Base-by-base conservation (phyloP, 1,284 basidiomycete genomes). In the Ustilago trichophora region DNA sequence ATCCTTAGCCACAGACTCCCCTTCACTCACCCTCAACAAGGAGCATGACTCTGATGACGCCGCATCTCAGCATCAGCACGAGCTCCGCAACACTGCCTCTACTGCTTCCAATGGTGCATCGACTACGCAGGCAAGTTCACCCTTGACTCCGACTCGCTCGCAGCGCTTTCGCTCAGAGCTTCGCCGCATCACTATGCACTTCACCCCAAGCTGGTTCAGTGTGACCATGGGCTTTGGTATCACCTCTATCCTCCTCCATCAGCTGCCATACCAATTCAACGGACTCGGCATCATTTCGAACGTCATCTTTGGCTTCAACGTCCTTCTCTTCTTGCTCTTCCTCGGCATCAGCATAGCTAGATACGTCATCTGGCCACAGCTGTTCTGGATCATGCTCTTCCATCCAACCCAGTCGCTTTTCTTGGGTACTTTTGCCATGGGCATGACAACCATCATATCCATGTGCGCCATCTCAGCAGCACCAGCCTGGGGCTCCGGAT, bases 361-460 rank as follows among this genome's bases (percentile, higher is more conserved):
- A 26, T 90, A 88, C 78, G 73, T 83, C 25, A 68, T 85, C 37
- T 89, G 86, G 78, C 87, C 87, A 1, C 83, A 85, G 13, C 80
- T 88, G 27, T 89, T 89, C 9, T 56, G 35, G 9, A 78, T 85
- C 5, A 86, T 88, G 82, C 73, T 89, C 19, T 83, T 80, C 15
- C 87, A 91, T 75, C 87, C 88, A 4, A 82, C 84, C 0, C 87
- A 88, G 47, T 87, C 88, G 63, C 83, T 91, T 47, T 91, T 87
- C 75, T 84, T 88, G 25, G 88, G 88, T 11, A 87, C 86, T 21
- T 86, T 89, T 50, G 87, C 89, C 0, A 91, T 91, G 89, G 89
- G 87, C 5, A 84, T 86, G 12, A 33, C 86, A 0, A 91, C 90
- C 0, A 82, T 91, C 27, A 84, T 91, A 53, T 86, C 77, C 70